These are phyloP conservation scores for Oxytropis ochrocephala DNA, from an alignment of 306 rosid species.

Conservation along the genomic window DNA sequence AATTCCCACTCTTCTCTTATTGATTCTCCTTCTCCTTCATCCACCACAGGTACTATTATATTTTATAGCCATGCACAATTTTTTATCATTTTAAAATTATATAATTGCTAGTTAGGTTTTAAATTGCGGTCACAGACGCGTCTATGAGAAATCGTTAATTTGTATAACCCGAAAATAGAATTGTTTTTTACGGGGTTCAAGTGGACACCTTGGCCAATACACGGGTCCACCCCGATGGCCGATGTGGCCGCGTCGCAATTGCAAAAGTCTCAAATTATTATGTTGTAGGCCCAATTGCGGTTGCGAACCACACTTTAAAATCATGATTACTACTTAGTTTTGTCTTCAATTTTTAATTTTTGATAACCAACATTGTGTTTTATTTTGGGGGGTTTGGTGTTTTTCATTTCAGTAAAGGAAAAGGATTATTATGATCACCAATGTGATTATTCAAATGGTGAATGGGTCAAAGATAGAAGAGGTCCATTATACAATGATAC, in stretches of 20 bases:
- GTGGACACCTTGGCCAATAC: too few species aligned
- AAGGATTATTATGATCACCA: conserved; percentile 10
- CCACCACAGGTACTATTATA: conserved; percentile 33
- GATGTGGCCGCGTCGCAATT: too few species aligned
- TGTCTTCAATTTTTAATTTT: not conserved
- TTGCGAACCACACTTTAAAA: too few species aligned
- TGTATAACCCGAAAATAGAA: too few species aligned
- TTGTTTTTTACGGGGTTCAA: too few species aligned
- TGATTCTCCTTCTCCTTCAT: conserved; percentile 9
- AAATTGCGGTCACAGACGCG: too few species aligned
- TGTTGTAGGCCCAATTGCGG: too few species aligned
- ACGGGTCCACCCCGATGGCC: too few species aligned
- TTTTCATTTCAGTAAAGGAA: conserved; percentile 39
- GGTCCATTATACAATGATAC: conserved; percentile 80
- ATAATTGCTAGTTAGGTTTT: too few species aligned
- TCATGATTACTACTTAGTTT: too few species aligned
- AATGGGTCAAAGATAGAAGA: conserved; percentile 50
- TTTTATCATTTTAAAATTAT: not conserved
- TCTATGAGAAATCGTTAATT: too few species aligned
- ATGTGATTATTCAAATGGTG: conserved; percentile 69
- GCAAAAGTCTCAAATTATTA: too few species aligned
- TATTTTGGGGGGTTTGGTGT: not conserved
- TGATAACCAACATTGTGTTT: not conserved
- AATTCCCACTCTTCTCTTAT: conserved; percentile 18
- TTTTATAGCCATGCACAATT: not conserved